These are phyloP conservation scores for Grosmannia serpens DNA, from an alignment of 2,329 filamentous ascomycete species.

Conservation along the genomic window DNA sequence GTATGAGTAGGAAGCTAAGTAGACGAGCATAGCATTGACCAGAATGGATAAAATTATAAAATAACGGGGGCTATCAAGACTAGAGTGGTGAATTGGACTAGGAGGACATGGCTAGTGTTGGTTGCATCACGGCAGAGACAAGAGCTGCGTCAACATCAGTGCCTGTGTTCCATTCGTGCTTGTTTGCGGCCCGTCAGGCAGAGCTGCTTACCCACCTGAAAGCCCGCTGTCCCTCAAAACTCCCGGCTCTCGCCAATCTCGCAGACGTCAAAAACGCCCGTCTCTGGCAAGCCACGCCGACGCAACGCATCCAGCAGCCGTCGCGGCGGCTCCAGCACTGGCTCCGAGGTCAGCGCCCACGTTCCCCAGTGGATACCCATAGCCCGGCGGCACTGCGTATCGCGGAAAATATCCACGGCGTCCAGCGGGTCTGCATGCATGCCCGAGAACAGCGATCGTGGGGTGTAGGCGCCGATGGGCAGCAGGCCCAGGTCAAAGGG, in stretches of 20 bases:
- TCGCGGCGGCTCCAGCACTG: constrained; percentile 70
- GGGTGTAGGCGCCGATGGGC: constrained; percentile 82
- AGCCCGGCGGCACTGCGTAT: constrained; percentile 66
- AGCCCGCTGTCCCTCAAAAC: constrained; percentile 32
- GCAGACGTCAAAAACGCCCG: constrained; percentile 69
- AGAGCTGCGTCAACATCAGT: neutral
- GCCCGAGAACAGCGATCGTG: constrained; percentile 58
- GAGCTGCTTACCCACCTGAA: too few relatives aligned
- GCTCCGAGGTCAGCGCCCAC: constrained; percentile 78
- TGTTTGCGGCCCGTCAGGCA: neutral
- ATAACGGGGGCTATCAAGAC: too few relatives aligned
- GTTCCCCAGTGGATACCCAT: constrained; percentile 90
- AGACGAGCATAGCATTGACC: neutral
- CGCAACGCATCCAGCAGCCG: constrained; percentile 61
- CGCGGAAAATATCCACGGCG: constrained; percentile 76
- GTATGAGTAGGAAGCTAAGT: constrained; percentile 1
- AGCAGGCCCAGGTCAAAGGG: constrained; percentile 88
- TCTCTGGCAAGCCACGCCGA: constrained; percentile 54
- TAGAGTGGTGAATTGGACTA: too few relatives aligned
- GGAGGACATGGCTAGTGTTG: too few relatives aligned
- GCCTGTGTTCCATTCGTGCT: too few relatives aligned
- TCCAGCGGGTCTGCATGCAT: constrained; percentile 85
- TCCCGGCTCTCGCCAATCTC: constrained; percentile 75
- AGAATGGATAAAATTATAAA: neutral
- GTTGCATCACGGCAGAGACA: neutral